Evolutionary conservation across 495 filamentous ascomycete genomes (phyloP).

Genomic region (Annulohypoxylon maeteangense): DNA sequence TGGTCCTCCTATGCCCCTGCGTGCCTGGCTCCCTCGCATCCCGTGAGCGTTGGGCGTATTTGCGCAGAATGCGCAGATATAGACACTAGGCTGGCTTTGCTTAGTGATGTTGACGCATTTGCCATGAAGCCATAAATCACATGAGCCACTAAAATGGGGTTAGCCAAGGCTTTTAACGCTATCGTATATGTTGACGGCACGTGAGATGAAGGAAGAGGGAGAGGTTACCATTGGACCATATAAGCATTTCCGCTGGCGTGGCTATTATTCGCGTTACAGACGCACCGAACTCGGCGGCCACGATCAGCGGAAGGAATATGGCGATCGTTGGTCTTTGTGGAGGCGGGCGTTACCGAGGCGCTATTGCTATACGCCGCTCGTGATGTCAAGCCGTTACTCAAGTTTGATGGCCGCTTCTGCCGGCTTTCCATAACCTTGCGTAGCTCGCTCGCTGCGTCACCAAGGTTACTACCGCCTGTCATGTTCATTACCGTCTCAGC

Average conservation of each 20-base stretch:
- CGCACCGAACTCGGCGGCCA: slow-evolving; percentile 73
- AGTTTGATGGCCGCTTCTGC: slow-evolving; percentile 59
- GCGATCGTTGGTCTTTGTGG: slow-evolving; percentile 72
- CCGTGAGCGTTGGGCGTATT: slow-evolving; percentile 70
- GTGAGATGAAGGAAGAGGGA: slow-evolving; percentile 5
- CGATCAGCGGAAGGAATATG: slow-evolving; percentile 72
- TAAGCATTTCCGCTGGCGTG: slow-evolving; percentile 69
- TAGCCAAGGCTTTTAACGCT: slow-evolving; percentile 16
- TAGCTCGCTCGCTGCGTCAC: slow-evolving; percentile 70
- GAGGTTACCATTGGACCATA: slow-evolving; percentile 84
- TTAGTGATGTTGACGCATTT: slow-evolving; percentile 78
- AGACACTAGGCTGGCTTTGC: slow-evolving; percentile 74
- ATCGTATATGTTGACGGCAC: background rate
- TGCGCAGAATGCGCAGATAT: slow-evolving; percentile 83
- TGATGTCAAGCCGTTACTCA: slow-evolving; percentile 28
- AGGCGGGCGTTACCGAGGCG: slow-evolving; percentile 67
- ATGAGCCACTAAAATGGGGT: slow-evolving; percentile 73
- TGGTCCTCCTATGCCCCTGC: slow-evolving; percentile 40
- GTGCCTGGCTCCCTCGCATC: slow-evolving; percentile 70
- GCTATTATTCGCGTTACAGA: slow-evolving; percentile 67
- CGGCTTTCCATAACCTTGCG: slow-evolving; percentile 77
- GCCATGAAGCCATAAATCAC: slow-evolving; percentile 85
- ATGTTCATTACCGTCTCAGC: slow-evolving; percentile 66
- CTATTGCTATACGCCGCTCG: slow-evolving; percentile 39
- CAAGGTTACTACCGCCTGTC: slow-evolving; percentile 48